Base-by-base conservation (phyloP, 2,329 filamentous ascomycete species). In the Nemania sp. region DNA sequence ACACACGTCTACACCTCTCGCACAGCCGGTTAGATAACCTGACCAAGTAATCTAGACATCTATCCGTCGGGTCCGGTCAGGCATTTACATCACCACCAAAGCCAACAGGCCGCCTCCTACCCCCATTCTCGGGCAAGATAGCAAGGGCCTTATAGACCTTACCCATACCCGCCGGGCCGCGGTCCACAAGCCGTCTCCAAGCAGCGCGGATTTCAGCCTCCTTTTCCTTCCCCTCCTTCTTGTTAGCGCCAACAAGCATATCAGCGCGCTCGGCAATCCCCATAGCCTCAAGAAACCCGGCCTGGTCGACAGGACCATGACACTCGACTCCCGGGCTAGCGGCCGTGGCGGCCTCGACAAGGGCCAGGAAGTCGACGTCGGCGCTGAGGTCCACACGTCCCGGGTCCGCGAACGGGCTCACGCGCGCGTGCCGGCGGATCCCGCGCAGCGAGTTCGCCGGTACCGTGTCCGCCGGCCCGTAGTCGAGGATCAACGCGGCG, bases 401-500 rank as follows among this genome's bases (percentile, higher is more conserved):
- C 0, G 94, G 89, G 5, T 83, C 78, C 1, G 82, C 79, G 65
- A 99, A 91, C 3, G 94, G 91, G 19, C 86, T 91, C 40, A 96
- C 88, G 20, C 81, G 79, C 20, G 79, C 76, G 74, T 99, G 94
- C 12, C 80, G 77, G 30, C 86, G 83, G 70, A 99, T 97, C 19
- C 94, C 94, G 26, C 94, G 88, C 19, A 99, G 80, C 0, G 91
- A 95, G 77, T 96, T 96, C 56, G 89, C 78, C 2, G 94, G 94
- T 43, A 99, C 86, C 0, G 77, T 89, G 64, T 85, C 79, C 3
- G 84, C 73, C 4, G 93, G 89, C 15, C 94, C 94, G 73, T 99
- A 99, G 75, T 99, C 94, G 40, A 99, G 84, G 63, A 99, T 90
- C n/a, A 99, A 79, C 1, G 93, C 94, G 7, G 92, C 94, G 44